Percentiles rank a stretch among this genome's conserved stretches.
phyloP scores from a whole-genome alignment of 352 stramenopile species.

The Pythium rhizo-oryzae region DNA sequence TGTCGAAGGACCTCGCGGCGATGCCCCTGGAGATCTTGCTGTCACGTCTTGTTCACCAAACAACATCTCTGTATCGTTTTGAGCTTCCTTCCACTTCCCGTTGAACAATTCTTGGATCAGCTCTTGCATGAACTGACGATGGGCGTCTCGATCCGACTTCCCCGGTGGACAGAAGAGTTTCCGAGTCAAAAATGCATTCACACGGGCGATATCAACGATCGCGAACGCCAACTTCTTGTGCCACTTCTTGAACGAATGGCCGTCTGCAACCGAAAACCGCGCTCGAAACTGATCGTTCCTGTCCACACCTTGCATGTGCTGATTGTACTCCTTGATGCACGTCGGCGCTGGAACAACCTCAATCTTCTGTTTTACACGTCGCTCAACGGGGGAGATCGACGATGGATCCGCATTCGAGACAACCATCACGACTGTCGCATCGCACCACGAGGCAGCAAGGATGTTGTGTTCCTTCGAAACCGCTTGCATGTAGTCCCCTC shows the following conservation, averaged over 20 bases:
- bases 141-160: constrained; percentile 18
- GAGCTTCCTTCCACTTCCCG: constrained; percentile 27
- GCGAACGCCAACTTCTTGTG: constrained; percentile 34
- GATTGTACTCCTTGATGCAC: constrained; percentile 37
- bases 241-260: constrained; percentile 37
- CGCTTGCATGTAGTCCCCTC: too few relatives aligned
- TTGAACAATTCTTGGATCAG: constrained; percentile 25
- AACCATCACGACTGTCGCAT: too few relatives aligned
- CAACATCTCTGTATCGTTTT: neutral
- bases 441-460: too few relatives aligned
- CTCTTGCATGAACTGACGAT: constrained; percentile 26
- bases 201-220: constrained; percentile 30
- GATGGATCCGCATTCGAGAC: too few relatives aligned
- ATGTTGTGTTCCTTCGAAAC: too few relatives aligned
- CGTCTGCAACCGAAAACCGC: constrained; percentile 31
- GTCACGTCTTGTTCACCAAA: neutral
- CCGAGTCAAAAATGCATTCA: constrained; percentile 31
- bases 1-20: neutral
- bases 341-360: too few relatives aligned
- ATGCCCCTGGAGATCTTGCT: neutral
- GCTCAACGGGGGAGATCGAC: too few relatives aligned
- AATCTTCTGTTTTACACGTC: too few relatives aligned
- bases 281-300: constrained; percentile 33
- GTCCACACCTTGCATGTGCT: constrained; percentile 39
- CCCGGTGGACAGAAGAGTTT: constrained; percentile 1